Conservation (phyloP, 169 alveolate genomes). For the Eimeria necatrix region DNA sequence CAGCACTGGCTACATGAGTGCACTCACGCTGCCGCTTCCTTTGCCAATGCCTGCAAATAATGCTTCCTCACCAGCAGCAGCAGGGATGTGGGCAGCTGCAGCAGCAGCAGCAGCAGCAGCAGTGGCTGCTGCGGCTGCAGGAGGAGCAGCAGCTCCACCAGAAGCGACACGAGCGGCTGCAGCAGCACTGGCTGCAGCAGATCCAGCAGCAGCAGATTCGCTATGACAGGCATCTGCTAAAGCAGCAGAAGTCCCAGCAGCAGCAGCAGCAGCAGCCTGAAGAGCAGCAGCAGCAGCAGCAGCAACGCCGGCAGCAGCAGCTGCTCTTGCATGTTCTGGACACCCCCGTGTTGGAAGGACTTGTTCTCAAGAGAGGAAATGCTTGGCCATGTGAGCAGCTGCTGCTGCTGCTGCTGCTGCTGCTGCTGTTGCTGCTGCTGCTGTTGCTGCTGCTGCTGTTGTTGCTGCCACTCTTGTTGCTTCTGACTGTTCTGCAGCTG, state of each 20-base stretch:
- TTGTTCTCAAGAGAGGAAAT: conserved; percentile 31
- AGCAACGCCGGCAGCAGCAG: conserved; percentile 29
- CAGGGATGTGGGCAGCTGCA: not conserved
- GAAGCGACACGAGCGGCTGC: not conserved
- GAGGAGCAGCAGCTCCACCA: not conserved
- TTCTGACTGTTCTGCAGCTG: not conserved
- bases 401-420: not conserved
- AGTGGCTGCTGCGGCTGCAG: too few relatives aligned
- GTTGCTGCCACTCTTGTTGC: not conserved
- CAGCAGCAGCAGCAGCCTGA: too few relatives aligned
- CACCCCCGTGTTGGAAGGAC: conserved; percentile 12
- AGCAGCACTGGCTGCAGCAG: not conserved
- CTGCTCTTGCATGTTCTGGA: not conserved
- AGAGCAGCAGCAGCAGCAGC: conserved; percentile 21
- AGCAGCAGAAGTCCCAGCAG: too few relatives aligned
- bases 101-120: too few relatives aligned
- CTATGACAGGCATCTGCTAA: too few relatives aligned
- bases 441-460: conserved; percentile 10
- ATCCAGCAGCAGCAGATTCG: too few relatives aligned
- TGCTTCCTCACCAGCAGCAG: too few relatives aligned
- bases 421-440: not conserved
- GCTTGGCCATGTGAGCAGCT: not conserved
- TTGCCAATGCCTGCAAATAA: too few relatives aligned
- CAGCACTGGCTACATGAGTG: conserved; percentile 30
- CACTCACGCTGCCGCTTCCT: not conserved